Evolutionary conservation across 768 basidiomycete genomes (phyloP).

Genomic region (Mycena albidolilacea): DNA sequence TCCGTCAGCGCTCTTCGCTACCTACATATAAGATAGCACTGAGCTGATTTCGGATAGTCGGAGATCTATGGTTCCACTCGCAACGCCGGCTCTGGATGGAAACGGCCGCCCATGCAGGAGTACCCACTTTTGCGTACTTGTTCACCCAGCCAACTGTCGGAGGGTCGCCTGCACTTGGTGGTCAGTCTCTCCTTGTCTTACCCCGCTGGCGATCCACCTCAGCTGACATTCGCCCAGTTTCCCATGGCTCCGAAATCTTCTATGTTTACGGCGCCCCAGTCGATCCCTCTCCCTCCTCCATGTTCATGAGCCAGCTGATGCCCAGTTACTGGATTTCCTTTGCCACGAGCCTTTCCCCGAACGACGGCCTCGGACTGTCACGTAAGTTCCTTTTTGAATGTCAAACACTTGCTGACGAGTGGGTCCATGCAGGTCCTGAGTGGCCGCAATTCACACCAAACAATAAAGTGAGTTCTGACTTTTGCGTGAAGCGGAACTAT

Average conservation of each 20-base stretch:
- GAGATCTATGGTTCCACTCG: conserved; percentile 56
- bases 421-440: too few species aligned
- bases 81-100: conserved; percentile 57
- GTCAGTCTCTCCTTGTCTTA: too few species aligned
- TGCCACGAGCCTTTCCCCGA: conserved; percentile 54
- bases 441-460: too few species aligned
- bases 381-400: conserved; percentile 37
- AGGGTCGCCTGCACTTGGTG: conserved; percentile 41
- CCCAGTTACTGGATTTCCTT: conserved; percentile 59
- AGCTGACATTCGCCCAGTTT: too few species aligned
- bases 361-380: conserved; percentile 51
- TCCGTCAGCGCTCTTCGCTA: conserved; percentile 42
- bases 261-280: conserved; percentile 30
- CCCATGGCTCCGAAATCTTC: too few species aligned
- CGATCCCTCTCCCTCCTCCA: conserved; percentile 20
- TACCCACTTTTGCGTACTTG: conserved; percentile 58
- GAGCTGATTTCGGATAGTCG: conserved; percentile 42
- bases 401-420: too few species aligned
- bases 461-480: too few species aligned
- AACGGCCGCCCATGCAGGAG: conserved; percentile 51
- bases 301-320: conserved; percentile 48
- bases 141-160: conserved; percentile 49
- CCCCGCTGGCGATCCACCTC: too few species aligned
- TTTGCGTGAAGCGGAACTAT: too few species aligned
- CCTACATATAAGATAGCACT: background rate